Conservation (phyloP, 768 basidiomycete genomes). For the Gautieria morchelliformis region DNA sequence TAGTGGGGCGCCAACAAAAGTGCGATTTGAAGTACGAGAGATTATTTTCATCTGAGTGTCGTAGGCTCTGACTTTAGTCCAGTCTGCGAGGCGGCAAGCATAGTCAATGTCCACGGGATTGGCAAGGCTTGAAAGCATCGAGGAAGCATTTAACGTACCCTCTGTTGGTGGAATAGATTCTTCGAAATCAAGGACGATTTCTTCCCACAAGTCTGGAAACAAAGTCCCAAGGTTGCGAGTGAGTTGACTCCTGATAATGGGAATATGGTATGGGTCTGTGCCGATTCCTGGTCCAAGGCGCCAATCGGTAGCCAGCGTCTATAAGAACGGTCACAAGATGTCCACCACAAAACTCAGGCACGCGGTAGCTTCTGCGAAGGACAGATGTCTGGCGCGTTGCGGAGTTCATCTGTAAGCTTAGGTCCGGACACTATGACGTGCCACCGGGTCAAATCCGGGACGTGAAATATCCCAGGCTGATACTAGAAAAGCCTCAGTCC, state of each 20-base stretch:
- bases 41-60: conserved; percentile 25
- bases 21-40: conserved; percentile 32
- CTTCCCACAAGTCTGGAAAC: conserved; percentile 35
- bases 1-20: conserved; percentile 39
- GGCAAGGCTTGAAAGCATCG: not conserved
- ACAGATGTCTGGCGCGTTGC: conserved; percentile 11
- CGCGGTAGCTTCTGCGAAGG: conserved; percentile 4
- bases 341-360: not conserved
- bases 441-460: conserved; percentile 35
- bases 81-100: conserved; percentile 12
- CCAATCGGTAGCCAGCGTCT: conserved; percentile 29
- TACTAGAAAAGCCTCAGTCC: not conserved
- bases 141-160: not conserved
- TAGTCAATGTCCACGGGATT: not conserved
- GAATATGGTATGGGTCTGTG: conserved; percentile 22
- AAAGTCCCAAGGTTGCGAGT: conserved; percentile 29
- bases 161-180: conserved; percentile 24
- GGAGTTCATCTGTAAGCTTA: conserved; percentile 21
- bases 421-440: conserved; percentile 26
- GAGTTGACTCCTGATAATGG: conserved; percentile 22
- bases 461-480: conserved; percentile 28
- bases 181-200: conserved; percentile 31
- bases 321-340: not conserved
- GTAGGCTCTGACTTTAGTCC: conserved; percentile 24
- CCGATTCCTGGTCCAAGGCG: conserved; percentile 26